Evolutionary conservation across 225 moss, liverwort and hornwort genomes (phyloP).

Genomic region (Bryoerythrophyllum caledonicum): DNA sequence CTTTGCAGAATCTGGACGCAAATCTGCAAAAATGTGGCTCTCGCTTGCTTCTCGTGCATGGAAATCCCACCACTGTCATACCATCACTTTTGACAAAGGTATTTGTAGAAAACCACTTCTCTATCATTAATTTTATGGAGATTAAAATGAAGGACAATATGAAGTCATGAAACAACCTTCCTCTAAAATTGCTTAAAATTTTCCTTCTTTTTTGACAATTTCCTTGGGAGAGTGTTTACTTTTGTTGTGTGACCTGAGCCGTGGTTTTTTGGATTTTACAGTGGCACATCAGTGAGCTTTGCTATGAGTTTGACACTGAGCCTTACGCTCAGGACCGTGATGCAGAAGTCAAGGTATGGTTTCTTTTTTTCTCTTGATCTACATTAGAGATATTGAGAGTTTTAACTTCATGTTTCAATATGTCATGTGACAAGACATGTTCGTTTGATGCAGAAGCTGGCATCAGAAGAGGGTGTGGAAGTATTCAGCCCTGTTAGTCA

Average conservation of each 20-base stretch:
- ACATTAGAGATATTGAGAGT: not conserved
- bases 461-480: conserved; percentile 52
- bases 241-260: not conserved
- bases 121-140: too few relatives aligned
- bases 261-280: conserved; percentile 32
- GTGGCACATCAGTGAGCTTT: conserved; percentile 89
- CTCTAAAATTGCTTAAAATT: too few relatives aligned
- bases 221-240: too few relatives aligned
- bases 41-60: conserved; percentile 76
- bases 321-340: conserved; percentile 89
- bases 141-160: too few relatives aligned
- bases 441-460: conserved; percentile 63
- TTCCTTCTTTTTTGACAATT: too few relatives aligned
- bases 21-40: conserved; percentile 72
- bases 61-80: conserved; percentile 69
- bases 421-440: not conserved
- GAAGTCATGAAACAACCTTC: too few relatives aligned
- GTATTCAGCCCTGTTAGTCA: conserved; percentile 80
- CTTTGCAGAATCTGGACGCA: conserved; percentile 65
- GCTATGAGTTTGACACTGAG: conserved; percentile 90
- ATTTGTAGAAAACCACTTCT: not conserved
- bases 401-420: not conserved
- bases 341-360: conserved; percentile 66
- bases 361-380: not conserved
- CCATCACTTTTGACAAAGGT: conserved; percentile 79